Base-by-base conservation (phyloP, 106 monocot species). In the Apostasia shenzhenica region DNA sequence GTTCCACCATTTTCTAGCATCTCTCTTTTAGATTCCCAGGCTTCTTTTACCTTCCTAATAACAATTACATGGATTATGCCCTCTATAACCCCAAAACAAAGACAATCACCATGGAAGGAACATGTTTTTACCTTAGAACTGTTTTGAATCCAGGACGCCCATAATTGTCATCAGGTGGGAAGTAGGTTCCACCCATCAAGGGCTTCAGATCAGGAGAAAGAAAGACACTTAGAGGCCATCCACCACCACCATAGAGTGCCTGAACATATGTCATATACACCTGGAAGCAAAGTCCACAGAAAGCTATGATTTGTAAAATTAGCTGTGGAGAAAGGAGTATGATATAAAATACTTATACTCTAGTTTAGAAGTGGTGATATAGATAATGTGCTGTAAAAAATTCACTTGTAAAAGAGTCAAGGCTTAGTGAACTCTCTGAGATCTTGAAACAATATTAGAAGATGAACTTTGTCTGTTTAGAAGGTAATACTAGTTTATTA, bases 251-350 rank as follows among this genome's bases (percentile, higher is more conserved):
- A 92, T 88, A 88, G 41, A 95, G 55, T 67, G 95, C 95, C 46
- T 85, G 86, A 41, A 95, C 81, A 77, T 91, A 95, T 41, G 95
- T 92, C 95, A 95, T 95, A 64, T 95, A 95, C 6, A 95, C 95
- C 95, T 95, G 43, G 26, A 39, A 45, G 63, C 50, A 43, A 72
- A 61, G 38, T 55, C n/a, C 41, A 71, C 8, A 14, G 14, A 66
- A 50, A 14, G n/a, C 1, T 3, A 7, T 26, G 4, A 26, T 3
- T 58, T 58, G 26, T 26, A 26, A 26, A 26, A 26, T 26, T 26
- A 26, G 26, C 26, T 26, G 26, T 26, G 26, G 26, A 26, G 26
- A 26, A 26, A 26, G 26, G 26, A 26, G 26, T 26, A 26, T 26
- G 26, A 26, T 26, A 26, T 26, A 26, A 26, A 26, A 26, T 26